Base-by-base conservation (phyloP, 2,329 filamentous ascomycete species). In the Colletotrichum phormii region DNA sequence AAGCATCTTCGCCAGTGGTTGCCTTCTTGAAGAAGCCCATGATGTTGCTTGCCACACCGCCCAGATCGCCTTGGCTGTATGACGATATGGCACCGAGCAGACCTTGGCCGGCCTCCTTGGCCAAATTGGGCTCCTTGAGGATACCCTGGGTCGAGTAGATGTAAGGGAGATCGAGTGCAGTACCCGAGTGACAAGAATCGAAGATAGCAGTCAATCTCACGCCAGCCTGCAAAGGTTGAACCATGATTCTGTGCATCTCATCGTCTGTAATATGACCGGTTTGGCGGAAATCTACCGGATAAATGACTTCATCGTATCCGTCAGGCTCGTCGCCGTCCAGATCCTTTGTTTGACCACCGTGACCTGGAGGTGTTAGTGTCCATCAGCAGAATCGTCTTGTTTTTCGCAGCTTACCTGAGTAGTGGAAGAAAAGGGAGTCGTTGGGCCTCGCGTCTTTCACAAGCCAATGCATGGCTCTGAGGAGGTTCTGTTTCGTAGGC, bases 371-470 rank as follows among this genome's bases (percentile, higher is more conserved):
- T 22, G 64, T 55, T 33, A 58, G 35, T 46, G 31, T 29, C 29
- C 58, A 46, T 33, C n/a, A n/a, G 11, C 8, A 13, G 6, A 77
- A 31, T 75, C 73, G n/a, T 57, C 33, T 26, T 4, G 24, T 31
- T 29, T 42, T 37, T 3, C n/a, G 22, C 26, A 76, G 75, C 89
- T 77, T 84, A 95, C 94, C 95, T 51, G 95, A 98, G 82, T 98
- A 98, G 84, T 98, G 96, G 86, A 98, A 98, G 85, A 98, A 98
- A 7, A 98, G 88, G 5, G 96, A 97, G 81, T 98, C 96, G 80
- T 98, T 97, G 0, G 95, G 94, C 71, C 90, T 90, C 5, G 96
- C 95, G 80, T 98, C 95, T 84, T 98, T 98, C 71, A 98, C 95
- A 24, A 98, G 86, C 96, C 96, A 98, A 81, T 98, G 95, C 96